Conservation (phyloP, 73 alveolate species). For the Loxodes magnus region DNA sequence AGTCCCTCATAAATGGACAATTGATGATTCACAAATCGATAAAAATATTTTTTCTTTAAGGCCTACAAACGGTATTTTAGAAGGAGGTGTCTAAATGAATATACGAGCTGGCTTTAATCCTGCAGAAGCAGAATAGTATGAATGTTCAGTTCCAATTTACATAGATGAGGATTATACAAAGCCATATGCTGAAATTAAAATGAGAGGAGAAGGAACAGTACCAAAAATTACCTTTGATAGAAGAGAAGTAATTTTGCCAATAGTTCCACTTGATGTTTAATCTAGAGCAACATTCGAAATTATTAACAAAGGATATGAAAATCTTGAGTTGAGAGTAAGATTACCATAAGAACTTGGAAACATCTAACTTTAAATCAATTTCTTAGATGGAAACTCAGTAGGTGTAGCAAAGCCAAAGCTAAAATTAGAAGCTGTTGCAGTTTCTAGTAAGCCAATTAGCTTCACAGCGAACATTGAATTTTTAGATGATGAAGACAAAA, state of each 20-base stretch:
- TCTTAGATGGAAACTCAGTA: conserved; percentile 74
- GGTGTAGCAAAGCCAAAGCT: conserved; percentile 67
- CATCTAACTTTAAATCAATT: conserved; percentile 51
- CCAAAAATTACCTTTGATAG: conserved; percentile 93
- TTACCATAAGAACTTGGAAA: conserved; percentile 73
- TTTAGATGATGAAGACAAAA: conserved; percentile 91
- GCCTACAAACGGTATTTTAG: conserved; percentile 81
- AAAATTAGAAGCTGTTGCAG: conserved; percentile 86
- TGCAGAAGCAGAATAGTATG: conserved; percentile 74
- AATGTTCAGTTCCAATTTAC: conserved; percentile 70
- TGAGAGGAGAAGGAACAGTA: conserved; percentile 92
- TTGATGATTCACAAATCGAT: conserved; percentile 50
- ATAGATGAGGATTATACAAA: conserved; percentile 66
- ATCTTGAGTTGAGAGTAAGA: conserved; percentile 80
- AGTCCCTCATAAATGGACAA: conserved; percentile 62
- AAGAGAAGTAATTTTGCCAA: conserved; percentile 90
- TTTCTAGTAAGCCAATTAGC: conserved; percentile 76
- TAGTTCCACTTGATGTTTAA: conserved; percentile 89
- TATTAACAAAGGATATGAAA: conserved; percentile 93
- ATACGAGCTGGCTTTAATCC: conserved; percentile 92
- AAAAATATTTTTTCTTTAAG: conserved; percentile 60
- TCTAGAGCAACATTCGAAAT: conserved; percentile 74
- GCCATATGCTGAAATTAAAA: conserved; percentile 61
- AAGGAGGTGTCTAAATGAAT: conserved; percentile 71
- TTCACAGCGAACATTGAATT: conserved; percentile 91